Evolutionary conservation across 2,329 filamentous ascomycete genomes (phyloP).

Genomic region (Cladophialophora exuberans): DNA sequence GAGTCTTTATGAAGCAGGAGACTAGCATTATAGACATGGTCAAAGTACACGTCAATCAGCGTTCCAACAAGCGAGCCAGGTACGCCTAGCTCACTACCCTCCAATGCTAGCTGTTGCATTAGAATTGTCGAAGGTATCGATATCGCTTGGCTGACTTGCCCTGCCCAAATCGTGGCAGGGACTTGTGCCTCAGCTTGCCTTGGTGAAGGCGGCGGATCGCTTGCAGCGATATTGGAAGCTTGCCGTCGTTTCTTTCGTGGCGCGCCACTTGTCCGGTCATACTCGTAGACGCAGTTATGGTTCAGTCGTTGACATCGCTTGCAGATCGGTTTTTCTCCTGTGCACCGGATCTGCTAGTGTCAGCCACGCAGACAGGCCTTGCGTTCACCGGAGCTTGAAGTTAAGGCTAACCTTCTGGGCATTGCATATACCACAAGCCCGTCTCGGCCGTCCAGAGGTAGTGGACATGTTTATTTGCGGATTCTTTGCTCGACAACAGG

Average conservation of each 20-base stretch:
- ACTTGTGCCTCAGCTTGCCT: background rate
- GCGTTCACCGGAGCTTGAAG: background rate
- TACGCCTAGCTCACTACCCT: background rate
- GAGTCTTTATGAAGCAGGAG: conserved; percentile 3
- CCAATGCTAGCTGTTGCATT: background rate
- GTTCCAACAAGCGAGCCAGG: background rate
- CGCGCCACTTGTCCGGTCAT: background rate
- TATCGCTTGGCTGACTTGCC: background rate
- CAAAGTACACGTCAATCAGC: conserved; percentile 6
- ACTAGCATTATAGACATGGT: conserved; percentile 5
- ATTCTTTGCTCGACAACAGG: too few species aligned
- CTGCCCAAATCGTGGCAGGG: background rate
- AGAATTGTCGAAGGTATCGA: background rate
- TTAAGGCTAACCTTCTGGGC: background rate
- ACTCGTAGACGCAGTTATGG: conserved; percentile 3
- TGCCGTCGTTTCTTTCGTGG: background rate
- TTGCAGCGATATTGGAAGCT: background rate
- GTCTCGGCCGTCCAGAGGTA: background rate
- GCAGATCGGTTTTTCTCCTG: conserved; percentile 6
- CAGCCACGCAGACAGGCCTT: background rate
- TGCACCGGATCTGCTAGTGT: conserved; percentile 8
- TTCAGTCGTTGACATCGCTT: conserved; percentile 7
- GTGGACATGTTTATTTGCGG: background rate
- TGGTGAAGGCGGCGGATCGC: background rate
- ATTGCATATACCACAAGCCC: conserved; percentile 2